Base-by-base conservation (phyloP, 2,329 filamentous ascomycete genomes). In the Tolypocladium ovalisporum region DNA sequence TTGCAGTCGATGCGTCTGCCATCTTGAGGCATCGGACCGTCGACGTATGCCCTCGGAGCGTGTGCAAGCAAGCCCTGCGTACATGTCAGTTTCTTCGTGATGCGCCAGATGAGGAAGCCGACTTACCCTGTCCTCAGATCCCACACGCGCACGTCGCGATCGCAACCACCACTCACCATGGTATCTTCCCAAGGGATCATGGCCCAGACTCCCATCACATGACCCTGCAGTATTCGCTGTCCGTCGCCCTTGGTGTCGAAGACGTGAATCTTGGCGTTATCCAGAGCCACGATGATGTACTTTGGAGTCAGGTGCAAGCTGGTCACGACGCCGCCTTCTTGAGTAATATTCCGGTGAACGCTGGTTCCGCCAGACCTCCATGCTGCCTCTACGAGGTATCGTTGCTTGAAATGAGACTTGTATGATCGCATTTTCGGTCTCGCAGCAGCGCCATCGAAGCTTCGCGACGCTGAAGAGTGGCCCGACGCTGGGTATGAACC, bases 181-280 rank as follows among this genome's bases (percentile, higher is more conserved):
- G 90, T 88, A 70, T 99, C 93, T 59, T 90, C 93, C 89, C 92
- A 97, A 8, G 94, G 94, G 29, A 99, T 91, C 93, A 99, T 97
- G 54, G 94, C 94, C 94, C 94, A 99, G 24, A 99, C 94, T 44
- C 94, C 94, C 94, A 99, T 99, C 51, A 97, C 89, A 75, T 99
- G 94, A 13, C 94, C 94, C 68, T 94, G 88, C 34, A 99, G 76
- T 2, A 90, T 96, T 70, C 91, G 90, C 65, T 96, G 86, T 62
- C 90, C 85, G 64, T 91, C 86, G 37, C 94, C 94, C 63, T 94
- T 85, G 0, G 90, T 92, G 70, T 97, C 90, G 69, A 97, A 99
- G 32, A 99, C 92, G 72, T 99, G 94, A 52, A 99, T 99, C 76
- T 95, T 96, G 40, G 94, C 93, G 72, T 97, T 99, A 76, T 99